Base-by-base conservation (phyloP, 495 filamentous ascomycete genomes). In the Neurospora intermedia region DNA sequence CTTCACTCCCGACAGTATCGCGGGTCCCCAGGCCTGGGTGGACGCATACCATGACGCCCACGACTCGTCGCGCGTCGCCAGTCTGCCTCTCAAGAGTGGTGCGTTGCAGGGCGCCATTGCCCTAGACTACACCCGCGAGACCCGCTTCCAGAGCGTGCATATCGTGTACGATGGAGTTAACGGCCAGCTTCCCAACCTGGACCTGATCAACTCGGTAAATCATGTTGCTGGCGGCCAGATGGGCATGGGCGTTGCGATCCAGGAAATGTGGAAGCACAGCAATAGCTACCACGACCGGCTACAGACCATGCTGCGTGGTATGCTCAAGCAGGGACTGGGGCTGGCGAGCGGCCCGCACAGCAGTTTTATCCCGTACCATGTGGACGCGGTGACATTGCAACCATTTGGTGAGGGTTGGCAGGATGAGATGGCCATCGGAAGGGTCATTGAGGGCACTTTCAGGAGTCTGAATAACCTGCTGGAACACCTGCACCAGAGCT, bases 401-500 rank as follows among this genome's bases (percentile, higher is more conserved):
- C 90, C 94, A 1, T 91, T 92, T 70, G 96, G 96, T 18, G 85
- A 94, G 27, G 96, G 96, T 43, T 95, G 93, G 91, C 94, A 98
- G 78, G 96, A 99, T 78, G 96, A 98, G 81, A 98, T 98, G 93
- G 91, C 91, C 27, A 86, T 99, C 76, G 96, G 96, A 10, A 87
- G 95, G 43, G 91, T 94, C 0, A 86, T 98, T 3, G 96, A 99
- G 82, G 92, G 93, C 79, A 85, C 94, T 10, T 96, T 94, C 77
- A 87, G 96, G 72, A 96, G 93, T 77, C 83, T 99, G 80, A 99
- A 99, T 82, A 99, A 99, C 79, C 82, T 99, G 70, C 87, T 99
- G 18, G 96, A 99, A 82, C 94, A 98, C 80, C 88, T 99, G 74
- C 96, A 99, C 78, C 96, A 99, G 84, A 97, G 93, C 78, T 99